These are phyloP conservation scores for Calvatia gigantea DNA, from an alignment of 768 basidiomycete species.

Conservation along the genomic window DNA sequence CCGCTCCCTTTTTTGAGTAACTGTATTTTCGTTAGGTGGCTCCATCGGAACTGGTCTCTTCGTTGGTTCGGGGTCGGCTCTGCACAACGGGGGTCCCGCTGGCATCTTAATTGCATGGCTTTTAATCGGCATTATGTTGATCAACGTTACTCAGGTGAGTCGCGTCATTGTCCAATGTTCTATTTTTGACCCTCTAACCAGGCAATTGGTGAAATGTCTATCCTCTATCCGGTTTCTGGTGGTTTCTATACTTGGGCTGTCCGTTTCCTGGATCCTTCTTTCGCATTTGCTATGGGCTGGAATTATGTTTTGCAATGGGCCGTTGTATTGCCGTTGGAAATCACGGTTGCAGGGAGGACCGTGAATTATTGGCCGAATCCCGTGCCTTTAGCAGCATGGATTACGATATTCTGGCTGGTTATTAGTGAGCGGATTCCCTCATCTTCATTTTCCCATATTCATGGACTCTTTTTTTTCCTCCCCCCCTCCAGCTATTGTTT, in stretches of 20 bases:
- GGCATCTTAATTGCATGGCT: slow-evolving; percentile 42
- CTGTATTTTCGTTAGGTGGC: slow-evolving; percentile 27
- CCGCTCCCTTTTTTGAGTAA: not conserved
- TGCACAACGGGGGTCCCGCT: slow-evolving; percentile 38
- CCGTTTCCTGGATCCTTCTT: slow-evolving; percentile 45
- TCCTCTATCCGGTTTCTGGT: slow-evolving; percentile 45
- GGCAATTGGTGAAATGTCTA: slow-evolving; percentile 49
- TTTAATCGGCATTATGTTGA: slow-evolving; percentile 43
- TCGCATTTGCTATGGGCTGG: slow-evolving; percentile 49
- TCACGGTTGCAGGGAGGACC: slow-evolving; percentile 42
- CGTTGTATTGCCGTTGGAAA: slow-evolving; percentile 39
- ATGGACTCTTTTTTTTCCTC: not conserved
- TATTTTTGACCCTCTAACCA: slow-evolving; percentile 14
- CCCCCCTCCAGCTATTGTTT: slow-evolving; percentile 27
- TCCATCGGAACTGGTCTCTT: slow-evolving; percentile 48
- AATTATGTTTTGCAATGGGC: slow-evolving; percentile 48
- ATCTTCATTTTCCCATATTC: not conserved
- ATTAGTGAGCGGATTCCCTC: slow-evolving; percentile 26
- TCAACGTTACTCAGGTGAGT: slow-evolving; percentile 43
- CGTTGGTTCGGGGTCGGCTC: slow-evolving; percentile 40
- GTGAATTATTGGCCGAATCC: slow-evolving; percentile 41
- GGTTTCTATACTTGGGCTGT: slow-evolving; percentile 45
- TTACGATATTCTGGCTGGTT: slow-evolving; percentile 40
- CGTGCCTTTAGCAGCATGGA: slow-evolving; percentile 39
- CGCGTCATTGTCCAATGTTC: not conserved